phyloP scores from a whole-genome alignment of 2,329 filamentous ascomycete genomes.

The Fusarium clavum region DNA sequence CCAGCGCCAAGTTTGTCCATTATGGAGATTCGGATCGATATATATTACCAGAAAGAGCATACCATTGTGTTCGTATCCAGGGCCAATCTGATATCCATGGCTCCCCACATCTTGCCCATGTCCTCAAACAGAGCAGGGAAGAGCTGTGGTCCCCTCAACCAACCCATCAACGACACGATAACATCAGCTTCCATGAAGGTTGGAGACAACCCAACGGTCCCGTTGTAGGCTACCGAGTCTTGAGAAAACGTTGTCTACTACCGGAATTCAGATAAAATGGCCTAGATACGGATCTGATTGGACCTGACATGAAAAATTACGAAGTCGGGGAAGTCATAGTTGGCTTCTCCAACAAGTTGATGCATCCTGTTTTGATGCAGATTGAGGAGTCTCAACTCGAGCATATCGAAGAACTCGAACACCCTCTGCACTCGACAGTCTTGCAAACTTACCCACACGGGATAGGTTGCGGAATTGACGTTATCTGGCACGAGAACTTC shows the following conservation, averaged over 20 bases:
- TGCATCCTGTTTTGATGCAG: background rate
- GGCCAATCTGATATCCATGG: background rate
- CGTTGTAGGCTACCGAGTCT: background rate
- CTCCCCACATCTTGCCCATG: background rate
- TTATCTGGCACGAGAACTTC: no score
- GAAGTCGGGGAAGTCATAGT: background rate
- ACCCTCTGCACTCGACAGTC: background rate
- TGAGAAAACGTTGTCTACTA: background rate
- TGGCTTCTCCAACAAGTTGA: background rate
- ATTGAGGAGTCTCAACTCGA: background rate
- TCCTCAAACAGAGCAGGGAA: background rate
- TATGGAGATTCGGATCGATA: no score
- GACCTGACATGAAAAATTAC: no score
- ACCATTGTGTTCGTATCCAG: no score
- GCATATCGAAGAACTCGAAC: background rate
- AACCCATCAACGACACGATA: background rate
- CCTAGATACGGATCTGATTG: rapidly evolving
- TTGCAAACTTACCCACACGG: no score
- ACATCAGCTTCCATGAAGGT: background rate
- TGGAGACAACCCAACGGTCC: background rate
- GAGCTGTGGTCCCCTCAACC: background rate
- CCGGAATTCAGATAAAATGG: no score
- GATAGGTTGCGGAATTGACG: no score
- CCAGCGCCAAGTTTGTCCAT: no score
- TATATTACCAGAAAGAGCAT: no score